Evolutionary conservation across 805 yeast genomes (phyloP).

Genomic region (Yamadazyma scolyti): DNA sequence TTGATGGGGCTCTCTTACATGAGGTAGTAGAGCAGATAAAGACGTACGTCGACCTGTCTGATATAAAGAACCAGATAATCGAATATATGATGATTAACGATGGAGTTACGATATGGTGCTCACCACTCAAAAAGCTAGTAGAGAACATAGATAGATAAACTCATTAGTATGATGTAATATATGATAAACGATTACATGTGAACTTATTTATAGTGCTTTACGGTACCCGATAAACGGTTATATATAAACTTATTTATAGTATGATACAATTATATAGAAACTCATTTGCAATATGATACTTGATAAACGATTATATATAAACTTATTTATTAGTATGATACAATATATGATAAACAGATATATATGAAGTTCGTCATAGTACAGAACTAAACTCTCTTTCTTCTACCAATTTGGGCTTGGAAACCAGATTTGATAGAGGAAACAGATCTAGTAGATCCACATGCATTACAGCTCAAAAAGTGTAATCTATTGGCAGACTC

Average conservation of each 20-base stretch:
- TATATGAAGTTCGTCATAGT: too few species aligned
- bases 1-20: too few species aligned
- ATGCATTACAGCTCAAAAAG: constrained; percentile 95
- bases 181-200: too few species aligned
- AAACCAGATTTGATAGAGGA: constrained; percentile 98
- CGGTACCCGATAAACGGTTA: too few species aligned
- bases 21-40: constrained; percentile 9
- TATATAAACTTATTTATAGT: too few species aligned
- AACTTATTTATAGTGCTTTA: too few species aligned
- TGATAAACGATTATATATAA: too few species aligned
- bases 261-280: too few species aligned
- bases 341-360: too few species aligned
- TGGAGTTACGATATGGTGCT: constrained; percentile 63
- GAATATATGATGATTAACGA: constrained; percentile 56
- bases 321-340: too few species aligned
- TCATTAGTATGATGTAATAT: too few species aligned
- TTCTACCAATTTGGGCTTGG: constrained; percentile 95
- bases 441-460: constrained; percentile 97
- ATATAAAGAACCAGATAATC: constrained; percentile 30
- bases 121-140: constrained; percentile 57
- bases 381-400: constrained; percentile 69
- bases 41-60: not conserved
- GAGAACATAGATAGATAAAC: constrained; percentile 23
- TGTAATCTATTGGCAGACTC: constrained; percentile 95
- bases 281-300: too few species aligned